Percentiles rank a stretch among this genome's conserved stretches.
These are phyloP conservation scores for Wickerhamiella sergipiensis DNA, from an alignment of 805 yeast genomes.

Conservation along the genomic window DNA sequence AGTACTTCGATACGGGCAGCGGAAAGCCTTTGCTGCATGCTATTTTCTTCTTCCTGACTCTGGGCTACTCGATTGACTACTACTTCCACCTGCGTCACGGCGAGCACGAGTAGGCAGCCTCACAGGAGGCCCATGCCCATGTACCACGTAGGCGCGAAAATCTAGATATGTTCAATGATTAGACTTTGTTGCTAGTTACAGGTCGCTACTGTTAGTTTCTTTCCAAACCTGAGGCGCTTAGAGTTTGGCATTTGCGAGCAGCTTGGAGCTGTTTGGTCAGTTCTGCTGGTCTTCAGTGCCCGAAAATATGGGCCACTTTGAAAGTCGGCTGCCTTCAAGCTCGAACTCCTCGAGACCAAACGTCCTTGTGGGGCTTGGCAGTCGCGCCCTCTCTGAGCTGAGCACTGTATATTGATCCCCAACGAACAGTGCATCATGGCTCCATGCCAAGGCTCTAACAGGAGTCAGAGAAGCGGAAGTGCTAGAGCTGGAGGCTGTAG, in stretches of 20 bases:
- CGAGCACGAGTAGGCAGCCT: constrained; percentile 13
- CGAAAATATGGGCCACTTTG: not conserved
- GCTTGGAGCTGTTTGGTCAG: no score
- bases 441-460: not conserved
- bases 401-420: not conserved
- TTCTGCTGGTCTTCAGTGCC: no score
- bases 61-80: constrained; percentile 89
- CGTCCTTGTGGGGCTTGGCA: not conserved
- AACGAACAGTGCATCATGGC: not conserved
- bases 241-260: no score
- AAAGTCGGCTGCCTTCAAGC: not conserved
- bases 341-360: not conserved
- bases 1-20: constrained; percentile 34
- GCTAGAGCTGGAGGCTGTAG: no score
- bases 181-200: no score
- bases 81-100: constrained; percentile 54
- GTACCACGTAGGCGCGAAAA: not conserved
- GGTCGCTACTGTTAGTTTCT: no score
- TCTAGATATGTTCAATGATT: not conserved
- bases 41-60: constrained; percentile 48
- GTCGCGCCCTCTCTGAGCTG: not conserved
- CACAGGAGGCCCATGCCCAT: no score
- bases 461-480: no score
- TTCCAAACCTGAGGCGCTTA: no score
- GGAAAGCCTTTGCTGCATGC: constrained; percentile 41